Conservation (phyloP, 2,329 filamentous ascomycete species). For the Curvularia spicifera region DNA sequence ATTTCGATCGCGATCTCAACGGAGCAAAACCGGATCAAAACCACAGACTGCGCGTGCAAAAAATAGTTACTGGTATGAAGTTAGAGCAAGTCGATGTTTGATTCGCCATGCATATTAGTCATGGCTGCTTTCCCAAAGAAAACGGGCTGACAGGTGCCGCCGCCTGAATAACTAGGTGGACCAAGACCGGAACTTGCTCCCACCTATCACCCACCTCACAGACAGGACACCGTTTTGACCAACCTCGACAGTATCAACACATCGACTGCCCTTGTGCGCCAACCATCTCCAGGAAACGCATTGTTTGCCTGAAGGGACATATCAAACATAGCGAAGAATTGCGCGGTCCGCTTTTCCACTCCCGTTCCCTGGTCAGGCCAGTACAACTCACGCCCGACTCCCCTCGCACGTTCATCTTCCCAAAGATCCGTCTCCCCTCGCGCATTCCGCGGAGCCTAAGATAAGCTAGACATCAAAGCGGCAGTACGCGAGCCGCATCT, state of each 20-base stretch:
- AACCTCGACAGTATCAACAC: neutral
- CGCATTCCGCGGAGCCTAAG: neutral
- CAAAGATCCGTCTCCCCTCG: neutral
- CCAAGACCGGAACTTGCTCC: neutral
- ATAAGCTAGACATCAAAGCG: neutral
- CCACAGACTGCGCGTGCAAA: slow-evolving; percentile 2
- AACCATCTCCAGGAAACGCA: neutral
- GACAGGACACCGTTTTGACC: neutral
- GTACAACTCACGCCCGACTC: neutral
- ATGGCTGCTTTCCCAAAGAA: neutral
- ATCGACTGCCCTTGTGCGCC: neutral
- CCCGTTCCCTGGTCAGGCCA: neutral
- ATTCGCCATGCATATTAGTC: neutral
- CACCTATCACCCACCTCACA: slow-evolving; percentile 6
- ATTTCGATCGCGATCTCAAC: slow-evolving; percentile 11
- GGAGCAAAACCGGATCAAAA: slow-evolving; percentile 6
- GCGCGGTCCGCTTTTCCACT: neutral
- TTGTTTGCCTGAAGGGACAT: neutral
- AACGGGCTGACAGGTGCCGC: neutral
- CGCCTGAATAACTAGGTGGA: neutral
- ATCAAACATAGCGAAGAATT: neutral
- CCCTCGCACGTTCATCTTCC: neutral
- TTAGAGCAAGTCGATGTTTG: neutral
- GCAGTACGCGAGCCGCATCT: slow-evolving; percentile 5
- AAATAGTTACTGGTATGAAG: neutral